Evolutionary conservation across 768 basidiomycete genomes (phyloP), one percentile per base, ranked within the genome.

Genomic region (Tremella fuciformis): DNA sequence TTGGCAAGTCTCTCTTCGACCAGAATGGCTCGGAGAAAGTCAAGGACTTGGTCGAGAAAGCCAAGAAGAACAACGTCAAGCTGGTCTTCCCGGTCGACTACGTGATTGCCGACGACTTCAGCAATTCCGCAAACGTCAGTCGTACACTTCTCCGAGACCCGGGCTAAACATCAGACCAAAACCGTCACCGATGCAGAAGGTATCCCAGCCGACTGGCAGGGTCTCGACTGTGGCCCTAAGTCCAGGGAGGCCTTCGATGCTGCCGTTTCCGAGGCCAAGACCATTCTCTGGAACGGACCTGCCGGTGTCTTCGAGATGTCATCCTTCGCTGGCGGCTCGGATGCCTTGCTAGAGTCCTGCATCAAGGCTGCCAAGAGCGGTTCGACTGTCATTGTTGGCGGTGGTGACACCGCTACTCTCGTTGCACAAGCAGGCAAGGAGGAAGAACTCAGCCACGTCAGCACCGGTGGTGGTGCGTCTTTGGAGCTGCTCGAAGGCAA

Each of bases 281-380:
- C 94, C 39, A 91, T 98, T 73, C 85, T 99, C 53, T 99, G 94
- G 94, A 74, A 66, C 73, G 97, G 94, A 38, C 94, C 96, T 41
- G 88, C 93, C 37, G 94, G 94, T 67, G 94, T 99, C 39, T 99
- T 99, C 77, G 94, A 99, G 78, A 94, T 96, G 82, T 85, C 89
- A 39, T 84, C 85, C 18, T 99, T 99, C 70, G 87, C 92, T 0
- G 81, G 80, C 37, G 93, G 93, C 41, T 96, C 93, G 3, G 84
- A 85, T 73, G 78, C 85, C 11, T 85, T 96, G 42, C 85, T 98
- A 22, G 85, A 90, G 50, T 91, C 89, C 26, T 85, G 84, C 70
- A 83, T 94, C 69, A 86, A 91, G 69, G 93, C 93, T 24, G 90
- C 91, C 51, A 77, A 85, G 74, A 84, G 85, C 21, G 93, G 93